Evolutionary conservation across 2,329 filamentous ascomycete genomes (phyloP).

Genomic region (Penicillium sp.): DNA sequence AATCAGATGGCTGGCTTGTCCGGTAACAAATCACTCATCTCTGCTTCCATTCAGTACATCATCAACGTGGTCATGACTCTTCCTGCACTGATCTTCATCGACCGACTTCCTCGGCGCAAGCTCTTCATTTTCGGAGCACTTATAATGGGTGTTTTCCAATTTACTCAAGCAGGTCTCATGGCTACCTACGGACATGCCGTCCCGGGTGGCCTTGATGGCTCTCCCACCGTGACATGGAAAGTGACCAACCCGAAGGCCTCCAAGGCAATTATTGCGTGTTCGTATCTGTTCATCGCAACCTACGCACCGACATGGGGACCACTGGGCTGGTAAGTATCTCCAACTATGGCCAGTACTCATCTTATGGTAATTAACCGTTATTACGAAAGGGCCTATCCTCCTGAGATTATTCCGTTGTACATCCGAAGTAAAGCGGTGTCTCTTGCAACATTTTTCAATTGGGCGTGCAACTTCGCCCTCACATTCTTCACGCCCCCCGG

Average conservation of each 20-base stretch:
- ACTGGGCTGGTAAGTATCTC: slow-evolving; percentile 34
- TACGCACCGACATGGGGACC: slow-evolving; percentile 60
- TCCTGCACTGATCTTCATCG: slow-evolving; percentile 60
- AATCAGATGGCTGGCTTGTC: slow-evolving; percentile 55
- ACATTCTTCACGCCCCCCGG: slow-evolving; percentile 30
- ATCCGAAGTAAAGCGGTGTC: slow-evolving; percentile 39
- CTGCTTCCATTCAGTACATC: slow-evolving; percentile 62
- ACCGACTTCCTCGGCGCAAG: slow-evolving; percentile 58
- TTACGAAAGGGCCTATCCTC: slow-evolving; percentile 49
- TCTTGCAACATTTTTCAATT: slow-evolving; percentile 38
- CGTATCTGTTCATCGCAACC: slow-evolving; percentile 65
- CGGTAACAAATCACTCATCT: slow-evolving; percentile 57
- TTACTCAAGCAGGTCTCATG: slow-evolving; percentile 32
- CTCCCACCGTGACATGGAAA: slow-evolving; percentile 14
- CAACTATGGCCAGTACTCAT: background rate
- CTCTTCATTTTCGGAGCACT: slow-evolving; percentile 57
- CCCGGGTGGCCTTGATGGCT: slow-evolving; percentile 22
- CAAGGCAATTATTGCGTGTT: slow-evolving; percentile 63
- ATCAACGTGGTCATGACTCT: slow-evolving; percentile 62
- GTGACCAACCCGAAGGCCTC: slow-evolving; percentile 24
- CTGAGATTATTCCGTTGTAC: slow-evolving; percentile 43
- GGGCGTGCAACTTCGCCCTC: slow-evolving; percentile 37
- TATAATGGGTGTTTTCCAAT: slow-evolving; percentile 52
- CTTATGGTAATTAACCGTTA: background rate
- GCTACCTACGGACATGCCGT: slow-evolving; percentile 27